Base-by-base conservation (phyloP, 139 green algal species). In the Volvox reticuliferus region DNA sequence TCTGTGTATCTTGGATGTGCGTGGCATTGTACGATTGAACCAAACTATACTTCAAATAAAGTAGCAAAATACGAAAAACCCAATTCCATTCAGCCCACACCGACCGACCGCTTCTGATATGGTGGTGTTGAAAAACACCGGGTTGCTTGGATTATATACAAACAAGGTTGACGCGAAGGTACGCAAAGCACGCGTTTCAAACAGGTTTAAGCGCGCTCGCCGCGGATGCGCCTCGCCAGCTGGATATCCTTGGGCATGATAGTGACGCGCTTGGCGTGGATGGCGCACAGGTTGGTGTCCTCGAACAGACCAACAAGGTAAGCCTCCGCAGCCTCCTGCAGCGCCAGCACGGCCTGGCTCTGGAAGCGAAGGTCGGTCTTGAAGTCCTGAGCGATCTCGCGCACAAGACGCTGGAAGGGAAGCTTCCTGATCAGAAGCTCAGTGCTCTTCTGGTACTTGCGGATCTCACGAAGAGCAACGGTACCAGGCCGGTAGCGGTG, bases 361-460 rank as follows among this genome's bases (percentile, higher is more conserved):
- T 99, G 98, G 96, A 99, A 99, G 90, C 98, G 96, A 90, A 99
- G 95, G 96, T 99, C 92, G 87, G 93, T 95, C 96, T 99, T 99
- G 97, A 99, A 99, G 96, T 99, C 98, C 96, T 99, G 97, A 50
- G 98, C 97, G 88, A 99, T 99, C 95, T 99, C 98, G 79, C 98
- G 96, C n/a, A 99, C 98, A 85, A 99, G 95, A 71, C 98, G 95
- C 96, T 99, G 98, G 95, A 99, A 99, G 37, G 98, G 98, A 88
- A 99, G 95, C 96, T 99, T 99, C 90, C 98, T 95, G 93, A 99
- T 99, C 50, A 99, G 96, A 91, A 98, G 95, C 95, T 99, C 97
- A 1, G 97, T 99, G 87, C 94, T 97, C 95, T 98, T 99, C 96
- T 99, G 97, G 95, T 99, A 99, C 95, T 98, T 98, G 88, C 97